A percentile compares a stretch with the other conserved stretches of the same genome.
Evolutionary conservation across 2,329 filamentous ascomycete species (phyloP).

Genomic region (Cladosporium sp.): DNA sequence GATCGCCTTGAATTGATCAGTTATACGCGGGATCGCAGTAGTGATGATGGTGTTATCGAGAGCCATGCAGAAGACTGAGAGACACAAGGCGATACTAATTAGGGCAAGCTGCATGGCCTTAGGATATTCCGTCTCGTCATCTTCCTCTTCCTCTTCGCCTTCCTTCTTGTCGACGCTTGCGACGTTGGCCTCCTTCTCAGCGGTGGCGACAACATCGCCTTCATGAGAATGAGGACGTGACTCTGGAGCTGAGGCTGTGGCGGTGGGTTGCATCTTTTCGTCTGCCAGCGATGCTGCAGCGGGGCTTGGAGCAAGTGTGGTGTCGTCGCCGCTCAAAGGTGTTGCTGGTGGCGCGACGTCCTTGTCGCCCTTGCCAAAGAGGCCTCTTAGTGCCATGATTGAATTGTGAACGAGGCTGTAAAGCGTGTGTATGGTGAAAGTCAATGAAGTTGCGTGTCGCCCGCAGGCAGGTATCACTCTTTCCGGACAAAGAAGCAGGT

Average conservation of each 20-base stretch:
- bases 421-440: neutral
- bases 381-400: constrained; percentile 14
- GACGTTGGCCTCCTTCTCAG: neutral
- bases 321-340: constrained; percentile 20
- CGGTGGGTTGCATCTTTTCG: constrained; percentile 20
- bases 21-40: constrained; percentile 34
- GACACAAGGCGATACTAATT: constrained; percentile 41
- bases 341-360: constrained; percentile 7
- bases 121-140: constrained; percentile 41
- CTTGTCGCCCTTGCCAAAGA: constrained; percentile 19
- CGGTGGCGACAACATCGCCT: neutral
- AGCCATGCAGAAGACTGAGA: constrained; percentile 40
- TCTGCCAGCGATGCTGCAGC: constrained; percentile 10
- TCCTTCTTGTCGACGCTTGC: neutral
- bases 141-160: constrained; percentile 27
- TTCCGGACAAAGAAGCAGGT: neutral
- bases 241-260: constrained; percentile 6
- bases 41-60: constrained; percentile 40
- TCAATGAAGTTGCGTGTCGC: neutral
- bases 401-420: neutral
- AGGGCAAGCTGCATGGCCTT: constrained; percentile 36
- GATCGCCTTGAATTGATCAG: constrained; percentile 30
- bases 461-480: neutral
- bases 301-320: constrained; percentile 18
- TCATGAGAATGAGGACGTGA: constrained; percentile 13